phyloP scores from a whole-genome alignment of 371 early-diverging fungal species.

The Capillidium rhysosporum region DNA sequence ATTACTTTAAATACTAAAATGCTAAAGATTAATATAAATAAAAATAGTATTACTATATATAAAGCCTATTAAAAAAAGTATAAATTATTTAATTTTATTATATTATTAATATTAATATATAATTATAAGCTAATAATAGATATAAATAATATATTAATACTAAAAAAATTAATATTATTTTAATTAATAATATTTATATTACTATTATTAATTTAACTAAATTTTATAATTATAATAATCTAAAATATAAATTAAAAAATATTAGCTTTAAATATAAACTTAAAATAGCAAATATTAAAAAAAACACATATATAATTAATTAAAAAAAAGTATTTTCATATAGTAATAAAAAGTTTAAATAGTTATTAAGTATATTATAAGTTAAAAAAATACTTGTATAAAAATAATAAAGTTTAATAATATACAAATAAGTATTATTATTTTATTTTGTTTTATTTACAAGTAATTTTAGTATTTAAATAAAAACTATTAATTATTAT shows the following conservation, averaged over 20 bases:
- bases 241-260: background rate
- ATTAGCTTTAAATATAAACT: background rate
- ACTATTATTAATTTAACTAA: background rate
- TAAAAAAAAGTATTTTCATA: too few species aligned
- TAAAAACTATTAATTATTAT: too few species aligned
- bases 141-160: background rate
- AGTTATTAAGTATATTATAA: too few species aligned
- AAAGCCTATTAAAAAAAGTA: background rate
- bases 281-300: background rate
- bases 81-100: background rate
- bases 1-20: constrained; percentile 3
- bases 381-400: too few species aligned
- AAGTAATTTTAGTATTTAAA: too few species aligned
- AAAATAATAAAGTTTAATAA: too few species aligned
- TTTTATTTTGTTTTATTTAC: too few species aligned
- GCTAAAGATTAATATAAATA: constrained; percentile 2
- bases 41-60: background rate
- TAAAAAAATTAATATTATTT: constrained; percentile 4
- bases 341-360: too few species aligned
- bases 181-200: constrained; percentile 3
- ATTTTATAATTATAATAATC: background rate
- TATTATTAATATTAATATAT: constrained; percentile 4
- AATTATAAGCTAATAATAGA: constrained; percentile 4
- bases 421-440: too few species aligned
- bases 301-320: too few species aligned